These are phyloP conservation scores for Aspergillus kassunensis DNA, from an alignment of 495 filamentous ascomycete species.

Conservation along the genomic window DNA sequence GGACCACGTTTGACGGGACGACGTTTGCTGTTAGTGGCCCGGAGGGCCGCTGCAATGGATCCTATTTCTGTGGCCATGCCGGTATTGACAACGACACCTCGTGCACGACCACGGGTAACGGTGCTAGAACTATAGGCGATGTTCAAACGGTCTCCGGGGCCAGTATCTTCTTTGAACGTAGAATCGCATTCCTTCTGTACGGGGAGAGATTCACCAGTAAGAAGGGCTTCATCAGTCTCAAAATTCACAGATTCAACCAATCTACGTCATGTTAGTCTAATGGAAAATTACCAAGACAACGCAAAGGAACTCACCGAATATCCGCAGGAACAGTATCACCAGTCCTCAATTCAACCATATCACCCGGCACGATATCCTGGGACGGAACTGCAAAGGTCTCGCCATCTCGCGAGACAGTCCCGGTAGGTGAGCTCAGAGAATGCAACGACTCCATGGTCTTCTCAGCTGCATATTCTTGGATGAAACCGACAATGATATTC, in stretches of 20 bases:
- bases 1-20: slow-evolving; percentile 51
- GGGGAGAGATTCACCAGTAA: slow-evolving; percentile 71
- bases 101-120: slow-evolving; percentile 65
- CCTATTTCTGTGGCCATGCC: slow-evolving; percentile 73
- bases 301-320: slow-evolving; percentile 45
- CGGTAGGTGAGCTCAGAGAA: slow-evolving; percentile 59
- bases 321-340: slow-evolving; percentile 83
- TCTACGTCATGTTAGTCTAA: slow-evolving; percentile 39
- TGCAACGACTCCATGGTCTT: slow-evolving; percentile 73
- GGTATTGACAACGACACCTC: slow-evolving; percentile 64
- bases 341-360: slow-evolving; percentile 72
- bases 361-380: slow-evolving; percentile 55
- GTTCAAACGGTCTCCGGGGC: slow-evolving; percentile 68
- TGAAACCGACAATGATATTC: slow-evolving; percentile 66
- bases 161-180: slow-evolving; percentile 45
- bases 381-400: slow-evolving; percentile 50
- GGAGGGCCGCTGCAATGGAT: slow-evolving; percentile 61
- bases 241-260: slow-evolving; percentile 67
- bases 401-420: slow-evolving; percentile 51
- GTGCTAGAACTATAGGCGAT: slow-evolving; percentile 69
- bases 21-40: slow-evolving; percentile 43
- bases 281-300: too few species aligned
- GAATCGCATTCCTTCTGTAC: slow-evolving; percentile 54
- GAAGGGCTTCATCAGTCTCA: slow-evolving; percentile 67
- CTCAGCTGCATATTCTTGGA: slow-evolving; percentile 67